Conservation (phyloP, 2,329 filamentous ascomycete genomes). For the Fusarium haematococcum region DNA sequence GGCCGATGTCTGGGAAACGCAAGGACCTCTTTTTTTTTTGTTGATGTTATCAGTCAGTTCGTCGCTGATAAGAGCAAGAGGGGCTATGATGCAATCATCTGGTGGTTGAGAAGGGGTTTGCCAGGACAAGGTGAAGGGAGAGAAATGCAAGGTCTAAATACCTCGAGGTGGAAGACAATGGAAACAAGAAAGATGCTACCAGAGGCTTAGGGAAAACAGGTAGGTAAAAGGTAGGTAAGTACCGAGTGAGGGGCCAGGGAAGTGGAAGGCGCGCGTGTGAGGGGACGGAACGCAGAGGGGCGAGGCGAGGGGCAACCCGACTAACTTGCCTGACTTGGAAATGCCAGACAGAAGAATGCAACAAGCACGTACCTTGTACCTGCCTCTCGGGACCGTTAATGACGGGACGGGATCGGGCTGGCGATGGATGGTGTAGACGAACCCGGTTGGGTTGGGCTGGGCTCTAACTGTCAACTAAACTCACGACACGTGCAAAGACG, state of each 20-base stretch:
- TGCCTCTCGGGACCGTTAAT: constrained; percentile 22
- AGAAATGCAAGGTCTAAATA: constrained; percentile 13
- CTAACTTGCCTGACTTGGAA: background rate
- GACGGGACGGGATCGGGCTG: constrained; percentile 7
- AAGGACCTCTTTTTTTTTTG: constrained; percentile 16
- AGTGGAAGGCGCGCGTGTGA: constrained; percentile 1
- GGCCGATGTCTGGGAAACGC: constrained; percentile 22
- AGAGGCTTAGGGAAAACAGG: constrained; percentile 16
- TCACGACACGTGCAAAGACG: constrained; percentile 14
- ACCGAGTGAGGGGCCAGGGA: constrained; percentile 30
- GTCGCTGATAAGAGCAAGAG: background rate
- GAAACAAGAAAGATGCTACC: constrained; percentile 25
- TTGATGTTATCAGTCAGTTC: constrained; percentile 9
- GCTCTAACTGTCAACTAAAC: constrained; percentile 11
- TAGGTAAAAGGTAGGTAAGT: constrained; percentile 16
- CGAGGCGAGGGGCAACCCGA: constrained; percentile 14
- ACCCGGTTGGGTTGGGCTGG: background rate
- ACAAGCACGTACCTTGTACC: constrained; percentile 17
- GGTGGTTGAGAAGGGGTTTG: background rate
- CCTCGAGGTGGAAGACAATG: constrained; percentile 13
- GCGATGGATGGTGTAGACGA: constrained; percentile 8
- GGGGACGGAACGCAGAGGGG: background rate
- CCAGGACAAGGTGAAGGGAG: background rate
- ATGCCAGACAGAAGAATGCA: constrained; percentile 13
- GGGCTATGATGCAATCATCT: background rate